Evolutionary conservation across 2,329 filamentous ascomycete genomes (phyloP).

Genomic region (Dothiorella sarmentorum): DNA sequence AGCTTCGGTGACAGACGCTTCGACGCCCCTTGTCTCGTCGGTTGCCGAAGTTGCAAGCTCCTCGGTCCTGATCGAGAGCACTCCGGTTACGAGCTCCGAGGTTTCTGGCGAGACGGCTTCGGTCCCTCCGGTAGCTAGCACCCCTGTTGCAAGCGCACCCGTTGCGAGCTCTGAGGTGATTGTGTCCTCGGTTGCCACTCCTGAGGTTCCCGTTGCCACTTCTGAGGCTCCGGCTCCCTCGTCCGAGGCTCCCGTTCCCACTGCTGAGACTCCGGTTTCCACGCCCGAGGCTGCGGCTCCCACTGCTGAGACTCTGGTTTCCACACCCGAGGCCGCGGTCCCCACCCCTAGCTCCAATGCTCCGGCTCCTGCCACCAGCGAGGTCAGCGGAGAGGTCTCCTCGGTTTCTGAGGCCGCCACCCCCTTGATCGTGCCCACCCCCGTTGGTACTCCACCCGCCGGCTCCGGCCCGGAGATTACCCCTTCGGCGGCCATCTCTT

Average conservation of each 20-base stretch:
- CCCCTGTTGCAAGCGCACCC: neutral
- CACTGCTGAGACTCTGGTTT: neutral
- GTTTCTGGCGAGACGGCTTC: neutral
- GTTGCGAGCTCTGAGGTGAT: no score
- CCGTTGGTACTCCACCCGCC: no score
- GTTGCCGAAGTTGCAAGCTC: neutral
- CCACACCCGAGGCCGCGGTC: neutral
- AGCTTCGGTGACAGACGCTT: conserved; percentile 7
- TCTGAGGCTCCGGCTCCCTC: neutral
- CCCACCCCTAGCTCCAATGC: neutral
- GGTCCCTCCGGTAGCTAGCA: no score
- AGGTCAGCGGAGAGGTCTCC: neutral
- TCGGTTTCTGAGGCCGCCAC: conserved; percentile 7
- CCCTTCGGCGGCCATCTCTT: neutral
- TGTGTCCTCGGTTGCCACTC: neutral
- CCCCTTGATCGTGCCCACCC: neutral
- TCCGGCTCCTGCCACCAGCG: neutral
- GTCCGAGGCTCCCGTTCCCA: neutral
- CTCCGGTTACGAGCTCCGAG: neutral
- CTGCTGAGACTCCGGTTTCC: neutral
- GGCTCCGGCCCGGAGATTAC: neutral
- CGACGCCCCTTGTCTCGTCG: neutral
- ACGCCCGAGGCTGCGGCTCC: neutral
- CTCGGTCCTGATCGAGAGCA: neutral
- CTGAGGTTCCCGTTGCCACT: neutral